Conservation (phyloP, 192 early-diverging fungal genomes). For the Coemansia sp. region DNA sequence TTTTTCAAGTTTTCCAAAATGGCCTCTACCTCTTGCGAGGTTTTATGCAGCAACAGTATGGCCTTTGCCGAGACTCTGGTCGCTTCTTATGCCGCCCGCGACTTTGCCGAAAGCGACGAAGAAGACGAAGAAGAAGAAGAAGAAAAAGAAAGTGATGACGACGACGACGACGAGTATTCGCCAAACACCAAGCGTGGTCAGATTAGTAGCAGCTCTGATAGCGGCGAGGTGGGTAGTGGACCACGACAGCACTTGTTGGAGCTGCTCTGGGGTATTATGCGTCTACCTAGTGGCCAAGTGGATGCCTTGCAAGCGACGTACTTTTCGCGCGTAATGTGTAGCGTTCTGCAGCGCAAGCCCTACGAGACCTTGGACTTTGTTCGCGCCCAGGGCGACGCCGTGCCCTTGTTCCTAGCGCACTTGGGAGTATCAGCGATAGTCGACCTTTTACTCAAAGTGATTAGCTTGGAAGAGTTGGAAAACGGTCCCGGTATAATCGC, state of each 20-base stretch:
- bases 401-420: slow-evolving; percentile 78
- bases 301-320: slow-evolving; percentile 83
- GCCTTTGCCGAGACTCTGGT: slow-evolving; percentile 47
- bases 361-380: slow-evolving; percentile 88
- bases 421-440: slow-evolving; percentile 85
- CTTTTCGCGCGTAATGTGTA: slow-evolving; percentile 88
- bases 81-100: slow-evolving; percentile 27
- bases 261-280: slow-evolving; percentile 81
- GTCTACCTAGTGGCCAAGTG: slow-evolving; percentile 69
- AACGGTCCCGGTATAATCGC: slow-evolving; percentile 84
- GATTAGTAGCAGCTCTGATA: neutral
- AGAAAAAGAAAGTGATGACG: neutral
- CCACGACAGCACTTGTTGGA: slow-evolving; percentile 66
- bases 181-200: neutral
- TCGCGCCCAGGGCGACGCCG: slow-evolving; percentile 71
- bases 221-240: slow-evolving; percentile 2
- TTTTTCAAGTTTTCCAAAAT: slow-evolving; percentile 67
- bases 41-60: slow-evolving; percentile 53
- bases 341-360: slow-evolving; percentile 87
- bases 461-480: slow-evolving; percentile 87
- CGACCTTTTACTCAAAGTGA: slow-evolving; percentile 89
- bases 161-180: neutral
- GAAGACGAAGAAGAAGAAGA: slow-evolving; percentile 19
- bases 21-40: slow-evolving; percentile 48
- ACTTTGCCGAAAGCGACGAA: slow-evolving; percentile 50